These are phyloP conservation scores for Pseudogymnoascus sp. DNA, from an alignment of 2,329 filamentous ascomycete species.

Conservation along the genomic window DNA sequence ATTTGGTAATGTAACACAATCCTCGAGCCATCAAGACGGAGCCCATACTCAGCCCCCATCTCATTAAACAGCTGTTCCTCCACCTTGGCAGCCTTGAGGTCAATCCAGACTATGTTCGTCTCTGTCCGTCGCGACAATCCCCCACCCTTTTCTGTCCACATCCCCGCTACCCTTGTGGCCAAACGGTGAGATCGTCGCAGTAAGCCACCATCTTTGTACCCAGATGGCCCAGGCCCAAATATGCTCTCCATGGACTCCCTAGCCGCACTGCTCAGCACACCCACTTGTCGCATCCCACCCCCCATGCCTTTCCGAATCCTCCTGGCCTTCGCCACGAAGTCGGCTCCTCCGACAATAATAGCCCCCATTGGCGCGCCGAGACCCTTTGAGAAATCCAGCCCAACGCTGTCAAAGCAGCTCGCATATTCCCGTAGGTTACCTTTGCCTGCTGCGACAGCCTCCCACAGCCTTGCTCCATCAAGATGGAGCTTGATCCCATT, in stretches of 20 bases:
- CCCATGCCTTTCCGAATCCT: slow-evolving; percentile 76
- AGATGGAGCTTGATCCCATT: slow-evolving; percentile 63
- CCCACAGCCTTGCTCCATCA: slow-evolving; percentile 76
- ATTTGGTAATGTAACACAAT: slow-evolving; percentile 66
- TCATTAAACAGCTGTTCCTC: slow-evolving; percentile 43
- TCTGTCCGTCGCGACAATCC: slow-evolving; percentile 52
- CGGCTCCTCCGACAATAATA: slow-evolving; percentile 51
- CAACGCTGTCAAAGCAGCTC: slow-evolving; percentile 63
- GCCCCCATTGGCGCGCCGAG: slow-evolving; percentile 74
- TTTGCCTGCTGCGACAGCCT: slow-evolving; percentile 64
- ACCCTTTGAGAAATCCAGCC: slow-evolving; percentile 74
- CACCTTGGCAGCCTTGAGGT: slow-evolving; percentile 49
- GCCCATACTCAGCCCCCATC: slow-evolving; percentile 46
- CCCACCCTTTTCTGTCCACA: slow-evolving; percentile 55
- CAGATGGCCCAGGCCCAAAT: slow-evolving; percentile 35
- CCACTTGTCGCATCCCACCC: slow-evolving; percentile 68
- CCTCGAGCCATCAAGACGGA: slow-evolving; percentile 48
- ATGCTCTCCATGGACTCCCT: slow-evolving; percentile 72
- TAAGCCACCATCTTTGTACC: slow-evolving; percentile 44
- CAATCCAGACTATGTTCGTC: slow-evolving; percentile 70
- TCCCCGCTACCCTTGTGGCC: slow-evolving; percentile 51
- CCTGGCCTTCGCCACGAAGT: slow-evolving; percentile 49
- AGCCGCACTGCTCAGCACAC: slow-evolving; percentile 67
- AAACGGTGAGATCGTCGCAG: slow-evolving; percentile 51
- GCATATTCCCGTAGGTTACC: slow-evolving; percentile 60